Evolutionary conservation across 306 rosid genomes (phyloP).

Genomic region (Boehmeria nivea): DNA sequence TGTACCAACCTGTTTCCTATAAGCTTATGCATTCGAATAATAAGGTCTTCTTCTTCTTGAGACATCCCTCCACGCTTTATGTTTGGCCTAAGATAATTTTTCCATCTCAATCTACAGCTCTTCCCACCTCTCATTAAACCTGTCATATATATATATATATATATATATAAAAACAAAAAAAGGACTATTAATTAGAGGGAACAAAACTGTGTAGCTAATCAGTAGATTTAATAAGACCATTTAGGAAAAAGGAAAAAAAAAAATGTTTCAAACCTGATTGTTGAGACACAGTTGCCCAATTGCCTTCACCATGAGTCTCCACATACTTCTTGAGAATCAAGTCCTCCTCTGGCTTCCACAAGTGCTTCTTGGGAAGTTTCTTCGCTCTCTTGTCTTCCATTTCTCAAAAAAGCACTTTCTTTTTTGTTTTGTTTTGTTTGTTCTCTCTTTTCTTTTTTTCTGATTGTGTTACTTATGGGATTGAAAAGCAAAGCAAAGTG

Average conservation of each 20-base stretch:
- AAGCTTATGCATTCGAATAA: constrained; percentile 65
- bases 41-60: constrained; percentile 61
- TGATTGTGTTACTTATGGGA: background rate
- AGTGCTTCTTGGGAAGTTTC: constrained; percentile 42
- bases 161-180: background rate
- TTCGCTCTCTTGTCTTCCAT: constrained; percentile 40
- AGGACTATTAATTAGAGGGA: background rate
- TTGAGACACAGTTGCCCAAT: constrained; percentile 56
- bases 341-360: constrained; percentile 74
- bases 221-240: background rate
- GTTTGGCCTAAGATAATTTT: constrained; percentile 60
- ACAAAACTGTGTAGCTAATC: background rate
- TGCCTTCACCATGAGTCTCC: constrained; percentile 69
- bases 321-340: constrained; percentile 44
- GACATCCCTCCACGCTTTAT: constrained; percentile 64
- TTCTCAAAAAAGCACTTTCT: too few species aligned
- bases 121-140: constrained; percentile 61
- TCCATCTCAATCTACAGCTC: constrained; percentile 73
- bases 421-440: too few species aligned
- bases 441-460: background rate
- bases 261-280: constrained; percentile 33
- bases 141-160: background rate
- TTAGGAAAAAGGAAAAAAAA: too few species aligned
- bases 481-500: background rate
- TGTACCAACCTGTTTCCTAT: constrained; percentile 51